Conservation (phyloP, 2,329 filamentous ascomycete genomes). For the Fusarium citri region DNA sequence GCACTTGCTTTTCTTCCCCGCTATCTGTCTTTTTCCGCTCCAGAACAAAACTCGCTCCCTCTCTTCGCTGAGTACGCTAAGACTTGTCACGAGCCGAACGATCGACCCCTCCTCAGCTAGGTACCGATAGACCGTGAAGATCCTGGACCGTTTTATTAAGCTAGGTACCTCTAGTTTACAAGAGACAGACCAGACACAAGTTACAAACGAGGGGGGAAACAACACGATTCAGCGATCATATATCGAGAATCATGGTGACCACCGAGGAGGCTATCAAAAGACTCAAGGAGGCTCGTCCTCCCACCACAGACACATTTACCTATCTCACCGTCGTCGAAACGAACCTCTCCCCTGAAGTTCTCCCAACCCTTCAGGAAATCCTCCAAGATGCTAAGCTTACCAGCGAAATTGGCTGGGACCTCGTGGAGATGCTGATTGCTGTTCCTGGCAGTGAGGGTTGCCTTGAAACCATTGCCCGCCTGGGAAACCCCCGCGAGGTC, state of each 20-base stretch:
- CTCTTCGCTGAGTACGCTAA: neutral
- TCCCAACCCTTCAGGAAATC: constrained; percentile 75
- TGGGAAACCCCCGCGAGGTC: constrained; percentile 84
- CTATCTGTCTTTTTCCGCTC: neutral
- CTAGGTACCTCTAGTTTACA: neutral
- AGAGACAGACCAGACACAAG: constrained; percentile 1
- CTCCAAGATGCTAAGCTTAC: constrained; percentile 76
- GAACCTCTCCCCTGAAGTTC: constrained; percentile 73
- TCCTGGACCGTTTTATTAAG: constrained; percentile 4
- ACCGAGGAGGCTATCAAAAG: constrained; percentile 57
- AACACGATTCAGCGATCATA: neutral
- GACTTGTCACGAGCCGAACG: constrained; percentile 8
- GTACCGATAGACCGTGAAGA: constrained; percentile 11
- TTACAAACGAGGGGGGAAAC: neutral
- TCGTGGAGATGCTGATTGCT: constrained; percentile 79
- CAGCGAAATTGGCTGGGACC: constrained; percentile 84
- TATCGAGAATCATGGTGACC: constrained; percentile 46
- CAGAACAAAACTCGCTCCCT: constrained; percentile 4
- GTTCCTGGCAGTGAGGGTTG: constrained; percentile 76
- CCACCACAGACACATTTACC: constrained; percentile 74
- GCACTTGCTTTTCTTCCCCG: neutral
- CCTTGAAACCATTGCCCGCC: constrained; percentile 77
- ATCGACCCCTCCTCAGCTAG: constrained; percentile 33
- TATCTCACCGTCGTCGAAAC: constrained; percentile 84
- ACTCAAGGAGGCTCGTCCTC: constrained; percentile 62